Evolutionary conservation across 371 early-diverging fungal species (phyloP).

Genomic region (Cokeromyces recurvatus): DNA sequence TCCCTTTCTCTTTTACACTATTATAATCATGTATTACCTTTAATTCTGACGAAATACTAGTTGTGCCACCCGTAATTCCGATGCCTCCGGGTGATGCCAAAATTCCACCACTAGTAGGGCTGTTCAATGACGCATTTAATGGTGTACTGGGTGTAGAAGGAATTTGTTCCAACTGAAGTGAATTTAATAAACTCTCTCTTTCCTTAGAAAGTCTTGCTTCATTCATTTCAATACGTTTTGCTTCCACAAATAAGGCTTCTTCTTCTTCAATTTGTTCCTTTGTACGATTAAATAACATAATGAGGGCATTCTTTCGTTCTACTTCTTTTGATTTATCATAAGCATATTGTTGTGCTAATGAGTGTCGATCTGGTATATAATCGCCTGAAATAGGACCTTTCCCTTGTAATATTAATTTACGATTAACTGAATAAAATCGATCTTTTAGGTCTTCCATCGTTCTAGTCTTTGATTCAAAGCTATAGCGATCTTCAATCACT

Average conservation of each 20-base stretch:
- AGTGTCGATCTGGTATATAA: conserved; percentile 27
- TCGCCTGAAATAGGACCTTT: conserved; percentile 29
- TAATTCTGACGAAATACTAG: conserved; percentile 19
- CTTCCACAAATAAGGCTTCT: conserved; percentile 70
- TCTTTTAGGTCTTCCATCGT: conserved; percentile 72
- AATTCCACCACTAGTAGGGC: background rate
- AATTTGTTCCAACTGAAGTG: conserved; percentile 54
- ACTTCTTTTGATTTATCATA: conserved; percentile 66
- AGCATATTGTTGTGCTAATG: conserved; percentile 35
- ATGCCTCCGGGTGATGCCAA: conserved; percentile 33
- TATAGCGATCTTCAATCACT: conserved; percentile 82
- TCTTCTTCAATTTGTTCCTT: conserved; percentile 84
- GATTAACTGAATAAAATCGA: conserved; percentile 66
- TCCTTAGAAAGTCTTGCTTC: conserved; percentile 69
- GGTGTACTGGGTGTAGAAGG: conserved; percentile 39
- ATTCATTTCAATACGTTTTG: conserved; percentile 72
- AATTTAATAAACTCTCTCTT: conserved; percentile 67
- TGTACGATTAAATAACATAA: conserved; percentile 63
- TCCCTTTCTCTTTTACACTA: too few relatives aligned
- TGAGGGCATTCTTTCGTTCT: conserved; percentile 77
- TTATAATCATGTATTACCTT: too few relatives aligned
- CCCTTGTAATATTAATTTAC: conserved; percentile 45
- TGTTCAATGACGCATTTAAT: conserved; percentile 9
- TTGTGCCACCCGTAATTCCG: conserved; percentile 38
- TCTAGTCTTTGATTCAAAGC: conserved; percentile 30